These are phyloP conservation scores for Solanum etuberosum DNA, from an alignment of 257 asterid genomes.

Conservation along the genomic window DNA sequence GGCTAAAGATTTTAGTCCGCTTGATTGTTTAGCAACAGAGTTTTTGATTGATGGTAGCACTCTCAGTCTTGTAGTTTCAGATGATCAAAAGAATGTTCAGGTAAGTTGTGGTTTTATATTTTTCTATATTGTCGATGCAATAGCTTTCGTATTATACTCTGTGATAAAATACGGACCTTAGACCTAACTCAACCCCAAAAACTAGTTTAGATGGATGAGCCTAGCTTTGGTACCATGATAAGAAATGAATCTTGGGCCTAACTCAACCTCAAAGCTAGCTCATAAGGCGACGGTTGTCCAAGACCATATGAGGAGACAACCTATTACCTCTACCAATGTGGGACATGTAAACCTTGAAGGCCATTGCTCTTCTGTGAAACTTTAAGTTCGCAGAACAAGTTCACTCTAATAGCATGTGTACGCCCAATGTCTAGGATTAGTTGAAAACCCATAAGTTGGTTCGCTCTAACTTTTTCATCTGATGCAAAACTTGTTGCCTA, in stretches of 20 bases:
- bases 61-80: constrained; percentile 90
- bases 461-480: neutral
- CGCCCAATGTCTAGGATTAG: neutral
- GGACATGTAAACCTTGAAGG: neutral
- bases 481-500: neutral
- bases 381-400: neutral
- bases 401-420: neutral
- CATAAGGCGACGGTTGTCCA: neutral
- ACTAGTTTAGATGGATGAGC: neutral
- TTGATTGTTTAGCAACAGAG: constrained; percentile 89
- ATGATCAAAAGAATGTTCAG: constrained; percentile 96
- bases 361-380: neutral
- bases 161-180: neutral
- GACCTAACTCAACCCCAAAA: neutral
- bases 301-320: neutral
- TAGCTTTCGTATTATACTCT: neutral
- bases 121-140: neutral
- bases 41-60: constrained; percentile 95
- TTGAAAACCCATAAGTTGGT: neutral
- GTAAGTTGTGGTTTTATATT: constrained; percentile 18
- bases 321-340: neutral
- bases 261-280: neutral
- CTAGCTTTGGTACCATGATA: neutral
- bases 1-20: constrained; percentile 93
- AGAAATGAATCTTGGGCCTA: neutral